Base-by-base conservation (phyloP, 2,329 filamentous ascomycete genomes). In the Xylaria sp. region DNA sequence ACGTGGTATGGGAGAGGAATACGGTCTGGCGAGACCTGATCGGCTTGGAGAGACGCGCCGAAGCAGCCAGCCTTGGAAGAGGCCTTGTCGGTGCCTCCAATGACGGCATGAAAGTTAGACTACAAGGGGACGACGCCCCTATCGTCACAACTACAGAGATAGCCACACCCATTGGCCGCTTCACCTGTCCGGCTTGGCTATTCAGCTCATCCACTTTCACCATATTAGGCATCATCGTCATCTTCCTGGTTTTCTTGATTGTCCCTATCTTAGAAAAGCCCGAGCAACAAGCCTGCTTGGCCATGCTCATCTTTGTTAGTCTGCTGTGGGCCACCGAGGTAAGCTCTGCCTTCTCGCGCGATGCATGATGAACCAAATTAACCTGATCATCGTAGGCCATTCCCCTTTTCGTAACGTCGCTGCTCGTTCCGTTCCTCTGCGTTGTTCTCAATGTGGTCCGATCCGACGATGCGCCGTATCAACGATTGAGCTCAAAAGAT, bases 1-100 rank as follows among this genome's bases (percentile, higher is more conserved):
- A 99, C 80, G 94, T 99, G 23, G 95, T 98, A 0, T 99, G 96
- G 97, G 97, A 99, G 80, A 89, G 96, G 66, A 99, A 99, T 78
- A 99, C 96, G 0, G 96, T 99, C 20, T 99, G 96, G 96, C 87
- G 97, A 82, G 96, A 99, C 76, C 96, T 99, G 89, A 99, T 99
- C 79, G 96, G 95, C 63, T 95, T 99, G 74, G 97, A 99, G 83
- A 88, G 96, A 25, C 94, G 97, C 78, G 94, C 94, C 0, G 95
- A 98, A 81, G 97, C 96, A 9, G 95, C 95, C 9, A 96, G 95
- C 74, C 87, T 99, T 73, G 96, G 96, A 25, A 90, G 92, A 72
- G 93, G 93, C 0, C 85, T 98, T 64, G 88, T 98, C 1, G 94
- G 94, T 4, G 87, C 89, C 31, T 91, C 92, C 41, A 88, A 88